phyloP scores from a whole-genome alignment of 2,329 filamentous ascomycete species.

The Pseudogymnoascus verrucosus region DNA sequence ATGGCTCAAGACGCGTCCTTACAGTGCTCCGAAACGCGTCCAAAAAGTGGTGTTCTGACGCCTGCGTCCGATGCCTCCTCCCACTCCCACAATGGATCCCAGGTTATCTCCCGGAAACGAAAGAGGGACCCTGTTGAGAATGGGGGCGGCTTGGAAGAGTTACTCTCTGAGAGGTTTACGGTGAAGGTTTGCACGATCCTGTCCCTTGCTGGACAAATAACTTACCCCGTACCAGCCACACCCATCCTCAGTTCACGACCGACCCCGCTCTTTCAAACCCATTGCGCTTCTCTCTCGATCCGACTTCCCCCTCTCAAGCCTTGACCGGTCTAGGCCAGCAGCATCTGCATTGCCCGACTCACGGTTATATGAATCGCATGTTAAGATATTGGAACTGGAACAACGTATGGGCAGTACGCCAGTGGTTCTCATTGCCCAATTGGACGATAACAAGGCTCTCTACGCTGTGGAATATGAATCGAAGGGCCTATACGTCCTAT shows the following conservation, averaged over 20 bases:
- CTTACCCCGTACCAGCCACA: slow-evolving; percentile 38
- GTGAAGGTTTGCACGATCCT: slow-evolving; percentile 24
- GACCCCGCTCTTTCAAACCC: slow-evolving; percentile 49
- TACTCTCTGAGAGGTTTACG: slow-evolving; percentile 27
- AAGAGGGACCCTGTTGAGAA: slow-evolving; percentile 23
- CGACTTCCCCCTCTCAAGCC: slow-evolving; percentile 49
- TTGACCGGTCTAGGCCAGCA: slow-evolving; percentile 42
- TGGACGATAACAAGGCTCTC: slow-evolving; percentile 44
- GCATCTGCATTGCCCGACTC: slow-evolving; percentile 43
- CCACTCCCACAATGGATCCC: slow-evolving; percentile 17
- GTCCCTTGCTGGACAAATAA: slow-evolving; percentile 16
- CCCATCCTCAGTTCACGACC: slow-evolving; percentile 43
- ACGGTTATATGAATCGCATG: slow-evolving; percentile 51
- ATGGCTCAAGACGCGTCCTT: slow-evolving; percentile 23
- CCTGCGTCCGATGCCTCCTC: slow-evolving; percentile 22
- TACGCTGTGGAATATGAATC: slow-evolving; percentile 61
- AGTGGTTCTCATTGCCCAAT: slow-evolving; percentile 53
- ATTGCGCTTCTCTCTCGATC: slow-evolving; percentile 56
- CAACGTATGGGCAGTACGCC: slow-evolving; percentile 46
- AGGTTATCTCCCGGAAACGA: slow-evolving; percentile 24
- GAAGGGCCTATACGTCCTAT: slow-evolving; percentile 55
- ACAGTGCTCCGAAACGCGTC: slow-evolving; percentile 19
- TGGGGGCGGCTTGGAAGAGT: slow-evolving; percentile 24
- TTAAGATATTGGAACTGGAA: slow-evolving; percentile 57
- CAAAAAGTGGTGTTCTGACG: slow-evolving; percentile 22